phyloP scores from a whole-genome alignment of 2,329 filamentous ascomycete genomes.

The Drechslerella dactyloides region DNA sequence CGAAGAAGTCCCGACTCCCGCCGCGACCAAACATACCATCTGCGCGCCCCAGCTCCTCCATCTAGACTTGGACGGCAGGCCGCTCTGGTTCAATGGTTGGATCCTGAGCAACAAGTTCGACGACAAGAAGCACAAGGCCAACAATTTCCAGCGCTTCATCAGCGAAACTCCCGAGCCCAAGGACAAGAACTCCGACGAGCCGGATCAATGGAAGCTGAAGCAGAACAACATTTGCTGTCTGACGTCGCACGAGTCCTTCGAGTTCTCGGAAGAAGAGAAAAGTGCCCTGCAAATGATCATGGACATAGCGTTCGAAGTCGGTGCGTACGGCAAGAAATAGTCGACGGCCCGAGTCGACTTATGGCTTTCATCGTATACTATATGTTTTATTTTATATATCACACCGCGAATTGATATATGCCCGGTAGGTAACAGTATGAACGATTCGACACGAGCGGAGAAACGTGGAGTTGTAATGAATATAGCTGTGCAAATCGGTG shows the following conservation, averaged over 20 bases:
- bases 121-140: conserved; percentile 56
- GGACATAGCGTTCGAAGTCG: conserved; percentile 51
- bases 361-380: too few relatives aligned
- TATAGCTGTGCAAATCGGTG: too few relatives aligned
- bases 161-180: conserved; percentile 55
- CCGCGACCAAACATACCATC: conserved; percentile 56
- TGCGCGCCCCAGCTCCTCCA: conserved; percentile 62
- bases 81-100: conserved; percentile 63
- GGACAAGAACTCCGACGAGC: conserved; percentile 36
- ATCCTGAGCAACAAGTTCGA: conserved; percentile 60
- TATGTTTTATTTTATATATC: too few relatives aligned
- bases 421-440: too few relatives aligned
- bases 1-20: conserved; percentile 22
- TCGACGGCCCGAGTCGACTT: too few relatives aligned
- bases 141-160: conserved; percentile 58
- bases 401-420: too few relatives aligned
- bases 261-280: conserved; percentile 55
- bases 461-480: too few relatives aligned
- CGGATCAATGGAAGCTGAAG: conserved; percentile 57
- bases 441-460: too few relatives aligned
- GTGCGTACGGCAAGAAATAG: conserved; percentile 52
- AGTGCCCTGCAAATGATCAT: conserved; percentile 56
- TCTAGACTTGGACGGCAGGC: conserved; percentile 58
- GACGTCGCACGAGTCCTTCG: conserved; percentile 54
- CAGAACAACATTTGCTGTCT: conserved; percentile 58